A percentile compares a stretch with the other conserved stretches of the same genome.
phyloP scores from a whole-genome alignment of 2,329 filamentous ascomycete genomes.

The Ustulina deusta region DNA sequence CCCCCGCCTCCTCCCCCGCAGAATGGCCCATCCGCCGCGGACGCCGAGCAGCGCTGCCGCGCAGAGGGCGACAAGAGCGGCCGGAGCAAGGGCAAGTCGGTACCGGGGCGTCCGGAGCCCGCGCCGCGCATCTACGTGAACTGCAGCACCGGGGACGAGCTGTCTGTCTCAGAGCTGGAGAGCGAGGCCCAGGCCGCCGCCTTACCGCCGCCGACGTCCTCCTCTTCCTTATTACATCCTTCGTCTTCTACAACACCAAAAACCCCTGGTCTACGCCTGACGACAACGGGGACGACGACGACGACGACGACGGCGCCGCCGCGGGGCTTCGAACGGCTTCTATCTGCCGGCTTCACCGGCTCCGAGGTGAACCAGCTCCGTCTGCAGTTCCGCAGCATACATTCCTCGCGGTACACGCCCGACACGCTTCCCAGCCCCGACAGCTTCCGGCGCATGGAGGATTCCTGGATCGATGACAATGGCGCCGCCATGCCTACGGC shows the following conservation, averaged over 20 bases:
- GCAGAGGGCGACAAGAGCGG: not conserved
- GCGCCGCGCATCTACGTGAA: constrained; percentile 82
- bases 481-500: constrained; percentile 50
- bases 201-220: constrained; percentile 32
- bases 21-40: not conserved
- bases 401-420: constrained; percentile 83
- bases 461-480: constrained; percentile 87
- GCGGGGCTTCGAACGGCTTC: constrained; percentile 88
- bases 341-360: constrained; percentile 82
- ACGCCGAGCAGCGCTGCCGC: not conserved
- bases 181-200: constrained; percentile 68
- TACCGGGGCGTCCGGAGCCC: constrained; percentile 61
- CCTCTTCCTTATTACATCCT: too few relatives aligned
- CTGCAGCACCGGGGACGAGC: constrained; percentile 85
- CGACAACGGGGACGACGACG: constrained; percentile 49
- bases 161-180: constrained; percentile 76
- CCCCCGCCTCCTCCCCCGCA: constrained; percentile 61
- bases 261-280: constrained; percentile 34
- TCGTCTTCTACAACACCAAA: too few relatives aligned
- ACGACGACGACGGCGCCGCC: constrained; percentile 64
- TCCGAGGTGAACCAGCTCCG: constrained; percentile 87
- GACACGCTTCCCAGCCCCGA: constrained; percentile 88
- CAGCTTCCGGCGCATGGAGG: constrained; percentile 82
- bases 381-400: constrained; percentile 88
- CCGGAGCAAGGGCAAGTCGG: constrained; percentile 74